A percentile compares a stretch with the other conserved stretches of the same genome.
phyloP scores from a whole-genome alignment of 805 yeast species.

The Starmerella apicola region DNA sequence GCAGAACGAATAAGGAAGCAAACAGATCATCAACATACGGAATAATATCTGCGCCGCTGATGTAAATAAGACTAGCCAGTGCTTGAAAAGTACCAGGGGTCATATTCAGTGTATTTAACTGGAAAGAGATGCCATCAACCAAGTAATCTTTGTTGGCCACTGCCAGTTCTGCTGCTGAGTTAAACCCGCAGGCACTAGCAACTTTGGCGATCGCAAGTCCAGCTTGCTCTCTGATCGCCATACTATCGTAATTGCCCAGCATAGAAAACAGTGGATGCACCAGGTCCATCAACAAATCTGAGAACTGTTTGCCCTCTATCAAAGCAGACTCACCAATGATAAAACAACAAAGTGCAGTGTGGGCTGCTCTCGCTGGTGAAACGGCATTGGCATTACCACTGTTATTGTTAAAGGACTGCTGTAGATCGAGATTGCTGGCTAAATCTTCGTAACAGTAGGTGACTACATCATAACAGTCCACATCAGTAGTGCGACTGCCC shows the following conservation, averaged over 20 bases:
- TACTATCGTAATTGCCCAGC: conserved; percentile 42
- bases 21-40: conserved; percentile 61
- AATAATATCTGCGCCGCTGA: conserved; percentile 57
- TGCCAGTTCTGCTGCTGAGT: conserved; percentile 44
- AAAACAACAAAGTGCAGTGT: conserved; percentile 12
- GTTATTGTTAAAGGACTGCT: background rate
- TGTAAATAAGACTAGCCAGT: conserved; percentile 51
- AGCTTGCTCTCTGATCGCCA: conserved; percentile 39
- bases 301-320: conserved; percentile 27
- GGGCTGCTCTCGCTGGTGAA: conserved; percentile 8
- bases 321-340: conserved; percentile 17
- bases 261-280: conserved; percentile 63
- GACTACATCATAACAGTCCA: conserved; percentile 14
- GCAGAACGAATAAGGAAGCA: conserved; percentile 56
- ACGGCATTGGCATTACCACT: too few relatives aligned
- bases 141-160: conserved; percentile 66
- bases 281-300: conserved; percentile 52
- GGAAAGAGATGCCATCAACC: conserved; percentile 62
- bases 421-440: conserved; percentile 2
- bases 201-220: conserved; percentile 40
- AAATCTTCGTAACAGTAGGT: conserved; percentile 14
- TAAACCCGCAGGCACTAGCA: conserved; percentile 37
- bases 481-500: conserved; percentile 3
- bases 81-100: conserved; percentile 65
- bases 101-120: conserved; percentile 55